Evolutionary conservation across 2,329 filamentous ascomycete species (phyloP).

Genomic region (Aspergillus uvarum): DNA sequence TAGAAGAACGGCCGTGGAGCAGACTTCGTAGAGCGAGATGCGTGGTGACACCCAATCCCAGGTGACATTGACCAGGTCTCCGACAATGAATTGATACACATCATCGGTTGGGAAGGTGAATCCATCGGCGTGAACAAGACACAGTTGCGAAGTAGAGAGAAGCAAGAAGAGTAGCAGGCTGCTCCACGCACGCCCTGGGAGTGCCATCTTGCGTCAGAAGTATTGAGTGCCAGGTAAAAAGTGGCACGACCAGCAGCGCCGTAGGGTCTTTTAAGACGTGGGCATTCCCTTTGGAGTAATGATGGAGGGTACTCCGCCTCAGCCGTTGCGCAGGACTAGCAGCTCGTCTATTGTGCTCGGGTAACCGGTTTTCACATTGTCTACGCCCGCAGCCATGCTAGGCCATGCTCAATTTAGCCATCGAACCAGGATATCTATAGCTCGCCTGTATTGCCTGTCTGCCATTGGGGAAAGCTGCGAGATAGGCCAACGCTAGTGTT

Average conservation of each 20-base stretch:
- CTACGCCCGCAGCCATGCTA: neutral
- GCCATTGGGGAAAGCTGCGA: no score
- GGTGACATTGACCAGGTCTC: conserved; percentile 10
- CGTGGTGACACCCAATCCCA: conserved; percentile 9
- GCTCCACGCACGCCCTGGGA: neutral
- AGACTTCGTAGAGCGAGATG: conserved; percentile 6
- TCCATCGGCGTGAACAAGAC: neutral
- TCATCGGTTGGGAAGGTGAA: conserved; percentile 6
- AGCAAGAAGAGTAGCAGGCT: neutral
- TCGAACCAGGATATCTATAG: no score
- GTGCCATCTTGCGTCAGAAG: neutral
- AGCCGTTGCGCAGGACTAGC: neutral
- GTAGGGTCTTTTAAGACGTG: neutral
- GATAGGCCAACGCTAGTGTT: no score
- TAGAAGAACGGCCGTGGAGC: neutral
- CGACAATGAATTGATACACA: neutral
- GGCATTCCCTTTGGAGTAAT: neutral
- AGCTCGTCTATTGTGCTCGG: no score
- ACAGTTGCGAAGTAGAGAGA: neutral
- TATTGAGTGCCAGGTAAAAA: neutral
- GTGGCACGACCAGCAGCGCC: neutral
- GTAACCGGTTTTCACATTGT: no score
- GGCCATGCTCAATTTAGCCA: neutral
- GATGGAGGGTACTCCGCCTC: neutral
- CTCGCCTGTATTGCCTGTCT: no score